Base-by-base conservation (phyloP, 768 basidiomycete genomes). In the Panellus pusillus region DNA sequence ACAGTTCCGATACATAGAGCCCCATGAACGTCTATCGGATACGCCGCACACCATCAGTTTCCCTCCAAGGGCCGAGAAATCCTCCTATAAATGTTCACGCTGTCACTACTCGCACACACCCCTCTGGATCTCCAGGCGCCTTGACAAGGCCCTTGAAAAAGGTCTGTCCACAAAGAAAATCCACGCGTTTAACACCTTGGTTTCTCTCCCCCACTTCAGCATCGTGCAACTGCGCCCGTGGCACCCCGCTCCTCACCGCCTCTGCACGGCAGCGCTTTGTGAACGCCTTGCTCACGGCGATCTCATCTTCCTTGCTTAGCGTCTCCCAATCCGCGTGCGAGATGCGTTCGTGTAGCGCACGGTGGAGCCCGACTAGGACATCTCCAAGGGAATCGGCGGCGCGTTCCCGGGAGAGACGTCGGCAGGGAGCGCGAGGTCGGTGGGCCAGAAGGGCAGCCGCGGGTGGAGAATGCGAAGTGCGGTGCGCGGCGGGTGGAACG, bases 401-500 rank as follows among this genome's bases (percentile, higher is more conserved):
- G 40, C 31, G 32, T 15, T 19, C 36, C 31, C 35, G 24, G 36
- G 9, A 17, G 38, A 3, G 20, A 29, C 29, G 17, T 18, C 31
- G 9, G 41, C 14, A 2, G 53, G 48, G 9, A 53, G 44, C 28
- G 39, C 38, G 38, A 78, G 51, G 54, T 72, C 69, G 37, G 78
- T 67, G 6, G 74, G 70, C 77, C 77, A 79, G 9, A 69, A 55
- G 1, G 72, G 71, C 38, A 78, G 64, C 15, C 61, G 61, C 18
- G 77, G 70, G 62, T 75, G 74, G 0, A 68, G 61, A 66, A 79
- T 73, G 36, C 71, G 70, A 70, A 79, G 73, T 39, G 62, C 61
- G 2, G 68, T 66, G 28, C 68, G 55, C 1, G 71, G 54, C 1
- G 78, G 77, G 50, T 72, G 63, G 18, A 75, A 74, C 35, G 77